A percentile compares a stretch with the other conserved stretches of the same genome.
phyloP scores from a whole-genome alignment of 371 early-diverging fungal species.

The Mucor plumbeus region DNA sequence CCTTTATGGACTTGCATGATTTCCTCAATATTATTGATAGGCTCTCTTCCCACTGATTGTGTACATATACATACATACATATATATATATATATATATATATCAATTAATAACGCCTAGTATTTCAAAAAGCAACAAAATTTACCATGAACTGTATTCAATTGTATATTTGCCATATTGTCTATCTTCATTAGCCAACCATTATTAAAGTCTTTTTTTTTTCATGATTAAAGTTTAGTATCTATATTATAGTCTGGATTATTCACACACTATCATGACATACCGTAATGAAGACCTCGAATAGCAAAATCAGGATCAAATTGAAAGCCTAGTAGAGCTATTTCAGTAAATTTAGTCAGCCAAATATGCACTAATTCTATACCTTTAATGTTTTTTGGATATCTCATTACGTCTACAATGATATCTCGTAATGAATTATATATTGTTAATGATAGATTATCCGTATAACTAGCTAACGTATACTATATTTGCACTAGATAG shows the following conservation, averaged over 20 bases:
- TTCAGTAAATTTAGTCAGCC: neutral
- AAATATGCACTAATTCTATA: neutral
- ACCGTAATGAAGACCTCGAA: constrained; percentile 69
- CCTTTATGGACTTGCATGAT: constrained; percentile 62
- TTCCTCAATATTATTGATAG: constrained; percentile 52
- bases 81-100: too few species aligned
- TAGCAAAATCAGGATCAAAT: constrained; percentile 68
- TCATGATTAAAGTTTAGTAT: neutral
- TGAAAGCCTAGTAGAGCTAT: constrained; percentile 32
- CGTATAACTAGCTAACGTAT: constrained; percentile 69
- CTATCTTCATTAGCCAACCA: constrained; percentile 74
- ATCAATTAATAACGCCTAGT: too few species aligned
- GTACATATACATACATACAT: too few species aligned
- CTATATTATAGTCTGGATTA: too few species aligned
- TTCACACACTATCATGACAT: neutral
- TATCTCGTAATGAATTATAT: constrained; percentile 61
- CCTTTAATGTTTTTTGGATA: constrained; percentile 60
- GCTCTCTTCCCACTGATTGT: constrained; percentile 52
- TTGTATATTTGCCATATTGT: constrained; percentile 68
- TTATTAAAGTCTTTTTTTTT: constrained; percentile 53
- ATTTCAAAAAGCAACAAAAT: neutral
- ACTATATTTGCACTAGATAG: constrained; percentile 32
- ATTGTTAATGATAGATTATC: constrained; percentile 60
- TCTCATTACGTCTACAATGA: constrained; percentile 56
- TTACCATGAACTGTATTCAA: constrained; percentile 64